Evolutionary conservation across 1,284 basidiomycete genomes (phyloP), one percentile per base, ranked within the genome.

Genomic region (Sporisorium iseilematis-ciliati): DNA sequence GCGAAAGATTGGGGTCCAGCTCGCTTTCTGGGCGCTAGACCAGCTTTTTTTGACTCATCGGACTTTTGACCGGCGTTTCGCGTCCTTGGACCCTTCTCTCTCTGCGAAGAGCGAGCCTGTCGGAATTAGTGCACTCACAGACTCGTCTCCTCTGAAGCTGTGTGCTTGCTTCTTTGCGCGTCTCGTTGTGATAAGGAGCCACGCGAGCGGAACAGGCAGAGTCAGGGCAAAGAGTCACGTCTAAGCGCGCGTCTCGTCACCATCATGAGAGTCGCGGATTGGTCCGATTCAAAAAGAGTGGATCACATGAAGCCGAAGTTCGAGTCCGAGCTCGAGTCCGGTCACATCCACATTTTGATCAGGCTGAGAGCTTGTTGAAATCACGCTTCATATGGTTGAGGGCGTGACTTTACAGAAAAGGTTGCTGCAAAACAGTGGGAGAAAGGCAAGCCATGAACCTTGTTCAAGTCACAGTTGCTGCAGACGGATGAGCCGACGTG

Each of bases 31-130:
- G 56, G 46, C 46, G 43, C 63, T 41, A 46, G 31, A 42, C 57
- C 23, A 53, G 55, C 55, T 57, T 14, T 40, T 40, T 31, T 16
- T 18, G 3, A 12, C 46, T 55, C 7, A 12, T 51, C 68, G 68
- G 68, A 53, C 54, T 62, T 57, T 71, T 71, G 55, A 54, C 51
- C 68, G 68, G 68, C 55, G 50, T 58, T 31, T 61, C 42, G 49
- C 21, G 29, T 40, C 20, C 7, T 25, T 60, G 54, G 45, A 57
- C 57, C 57, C 53, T 57, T 45, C 23, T 45, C 26, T 14, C 29
- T 48, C 26, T 18, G 45, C 26, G 8, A 29, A 7, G 11, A 14
- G 29, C 29, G 16, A 16, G 43, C 14, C 33, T 42, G 14, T 59
- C 66, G 57, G 66, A 41, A 35, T 68, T 62, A 68, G 58, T 18